Percentiles rank a stretch among this genome's conserved stretches.
phyloP scores from a whole-genome alignment of 208 protist species.

The Strigomonas culicis region DNA sequence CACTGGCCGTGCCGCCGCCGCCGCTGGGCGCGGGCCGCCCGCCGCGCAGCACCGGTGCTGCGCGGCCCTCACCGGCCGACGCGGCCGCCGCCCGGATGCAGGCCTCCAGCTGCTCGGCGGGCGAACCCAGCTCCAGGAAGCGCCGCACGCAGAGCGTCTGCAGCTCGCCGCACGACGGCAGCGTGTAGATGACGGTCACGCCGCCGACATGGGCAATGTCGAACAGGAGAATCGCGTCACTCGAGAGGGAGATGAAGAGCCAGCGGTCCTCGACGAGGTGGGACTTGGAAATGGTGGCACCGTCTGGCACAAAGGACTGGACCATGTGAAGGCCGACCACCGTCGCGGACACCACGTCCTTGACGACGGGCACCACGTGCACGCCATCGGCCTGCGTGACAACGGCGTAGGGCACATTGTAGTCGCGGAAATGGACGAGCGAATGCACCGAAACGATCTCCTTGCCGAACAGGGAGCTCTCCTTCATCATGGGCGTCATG shows the following conservation, averaged over 20 bases:
- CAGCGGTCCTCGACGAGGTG: not conserved
- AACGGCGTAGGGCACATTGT: slow-evolving; percentile 26
- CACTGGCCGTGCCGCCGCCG: not conserved
- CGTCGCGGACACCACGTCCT: slow-evolving; percentile 10
- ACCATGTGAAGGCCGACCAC: slow-evolving; percentile 26
- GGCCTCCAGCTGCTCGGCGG: too few relatives aligned
- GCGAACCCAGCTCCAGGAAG: too few relatives aligned
- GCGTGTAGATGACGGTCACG: slow-evolving; percentile 19
- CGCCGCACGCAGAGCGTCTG: not conserved
- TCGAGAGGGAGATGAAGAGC: slow-evolving; percentile 3
- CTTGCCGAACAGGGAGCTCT: slow-evolving; percentile 6
- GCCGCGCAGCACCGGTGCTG: not conserved
- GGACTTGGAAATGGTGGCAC: not conserved
- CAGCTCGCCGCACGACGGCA: slow-evolving; percentile 9
- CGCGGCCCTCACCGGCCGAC: not conserved
- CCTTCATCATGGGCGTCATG: slow-evolving; percentile 20
- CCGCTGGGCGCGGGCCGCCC: too few relatives aligned
- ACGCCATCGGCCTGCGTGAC: slow-evolving; percentile 23
- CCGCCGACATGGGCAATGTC: slow-evolving; percentile 16
- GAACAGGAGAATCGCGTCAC: slow-evolving; percentile 11
- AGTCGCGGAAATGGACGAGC: slow-evolving; percentile 32
- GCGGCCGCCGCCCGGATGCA: not conserved
- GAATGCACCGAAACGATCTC: slow-evolving; percentile 37
- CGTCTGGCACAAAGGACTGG: slow-evolving; percentile 8
- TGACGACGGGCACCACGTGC: slow-evolving; percentile 21